phyloP scores from a whole-genome alignment of 306 rosid genomes.

The Cucurbita ficifolia region DNA sequence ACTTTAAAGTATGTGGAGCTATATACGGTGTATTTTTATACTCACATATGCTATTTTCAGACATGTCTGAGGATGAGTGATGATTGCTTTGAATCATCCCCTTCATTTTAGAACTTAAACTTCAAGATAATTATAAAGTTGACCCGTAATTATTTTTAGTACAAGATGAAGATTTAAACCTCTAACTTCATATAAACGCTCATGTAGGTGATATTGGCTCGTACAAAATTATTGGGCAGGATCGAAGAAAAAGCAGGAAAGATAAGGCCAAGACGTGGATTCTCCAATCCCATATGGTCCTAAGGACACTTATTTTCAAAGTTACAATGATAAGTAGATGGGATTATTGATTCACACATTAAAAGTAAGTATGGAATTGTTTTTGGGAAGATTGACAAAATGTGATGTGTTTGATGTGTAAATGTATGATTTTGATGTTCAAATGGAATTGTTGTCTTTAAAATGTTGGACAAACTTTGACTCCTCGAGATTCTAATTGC shows the following conservation, averaged over 20 bases:
- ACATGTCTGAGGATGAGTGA: no score
- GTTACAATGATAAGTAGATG: background rate
- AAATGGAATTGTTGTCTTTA: background rate
- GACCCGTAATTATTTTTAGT: no score
- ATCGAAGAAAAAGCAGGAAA: background rate
- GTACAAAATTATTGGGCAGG: no score
- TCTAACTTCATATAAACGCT: no score
- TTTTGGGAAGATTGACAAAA: background rate
- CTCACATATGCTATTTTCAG: no score
- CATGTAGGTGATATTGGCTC: background rate
- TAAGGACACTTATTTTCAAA: background rate
- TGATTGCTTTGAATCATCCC: no score
- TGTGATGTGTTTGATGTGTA: conserved; percentile 6
- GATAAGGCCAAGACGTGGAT: background rate
- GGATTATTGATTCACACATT: background rate
- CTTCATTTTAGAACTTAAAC: no score
- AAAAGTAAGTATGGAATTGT: background rate
- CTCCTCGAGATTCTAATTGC: conserved; percentile 2
- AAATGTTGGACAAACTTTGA: background rate
- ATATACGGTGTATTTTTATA: no score
- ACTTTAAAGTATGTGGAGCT: no score
- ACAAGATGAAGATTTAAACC: no score
- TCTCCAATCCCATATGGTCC: background rate
- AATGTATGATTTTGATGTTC: background rate
- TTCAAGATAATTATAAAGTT: no score